Conservation (phyloP, 306 rosid genomes). For the Pterocarpus macrocarpus region DNA sequence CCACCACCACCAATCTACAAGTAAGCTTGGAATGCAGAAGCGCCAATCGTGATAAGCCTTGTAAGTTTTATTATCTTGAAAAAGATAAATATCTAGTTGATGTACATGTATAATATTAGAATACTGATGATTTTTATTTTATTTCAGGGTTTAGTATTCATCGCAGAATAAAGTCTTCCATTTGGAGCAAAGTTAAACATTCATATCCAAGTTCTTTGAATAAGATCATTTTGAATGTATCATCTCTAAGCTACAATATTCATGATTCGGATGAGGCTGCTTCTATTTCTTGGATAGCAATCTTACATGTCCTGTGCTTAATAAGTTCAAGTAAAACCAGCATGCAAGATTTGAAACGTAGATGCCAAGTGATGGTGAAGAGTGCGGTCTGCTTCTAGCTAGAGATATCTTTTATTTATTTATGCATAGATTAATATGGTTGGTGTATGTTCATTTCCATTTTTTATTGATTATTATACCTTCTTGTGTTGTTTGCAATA, state of each 20-base stretch:
- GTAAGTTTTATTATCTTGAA: neutral
- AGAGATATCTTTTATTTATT: neutral
- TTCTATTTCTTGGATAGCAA: neutral
- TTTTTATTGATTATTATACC: neutral
- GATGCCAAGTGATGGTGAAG: neutral
- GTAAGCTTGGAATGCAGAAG: neutral
- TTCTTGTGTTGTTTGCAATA: neutral
- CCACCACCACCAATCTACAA: slow-evolving; percentile 4
- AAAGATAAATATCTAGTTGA: neutral
- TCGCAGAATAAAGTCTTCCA: neutral
- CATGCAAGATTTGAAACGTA: neutral
- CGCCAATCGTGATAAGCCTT: neutral
- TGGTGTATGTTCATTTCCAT: neutral
- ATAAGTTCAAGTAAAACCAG: neutral
- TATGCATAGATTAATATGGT: neutral
- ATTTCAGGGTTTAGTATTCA: neutral
- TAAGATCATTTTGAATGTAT: neutral
- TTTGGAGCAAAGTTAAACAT: neutral
- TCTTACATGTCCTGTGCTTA: slow-evolving; percentile 6
- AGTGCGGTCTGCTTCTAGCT: neutral
- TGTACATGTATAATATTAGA: neutral
- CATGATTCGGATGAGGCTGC: neutral
- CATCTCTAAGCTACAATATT: neutral
- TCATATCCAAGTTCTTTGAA: neutral
- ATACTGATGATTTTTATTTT: neutral